Evolutionary conservation across 2,329 filamentous ascomycete genomes (phyloP).

Genomic region (Pseudogymnoascus sp.): DNA sequence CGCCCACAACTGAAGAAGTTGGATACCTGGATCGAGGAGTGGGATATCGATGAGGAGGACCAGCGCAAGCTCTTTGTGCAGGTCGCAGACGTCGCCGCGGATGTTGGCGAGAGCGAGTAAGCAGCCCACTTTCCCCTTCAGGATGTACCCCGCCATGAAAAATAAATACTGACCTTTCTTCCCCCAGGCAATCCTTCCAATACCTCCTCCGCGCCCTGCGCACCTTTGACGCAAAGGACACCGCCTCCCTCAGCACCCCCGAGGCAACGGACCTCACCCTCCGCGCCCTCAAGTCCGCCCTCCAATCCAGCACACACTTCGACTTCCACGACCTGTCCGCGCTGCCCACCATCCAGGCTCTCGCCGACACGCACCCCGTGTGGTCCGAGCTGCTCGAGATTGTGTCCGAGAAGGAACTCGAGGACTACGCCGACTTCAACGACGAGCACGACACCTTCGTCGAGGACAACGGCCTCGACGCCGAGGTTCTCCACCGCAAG

Average conservation of each 20-base stretch:
- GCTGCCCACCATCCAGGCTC: slow-evolving; percentile 72
- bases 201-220: slow-evolving; percentile 56
- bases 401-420: slow-evolving; percentile 86
- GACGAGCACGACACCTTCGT: slow-evolving; percentile 84
- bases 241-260: slow-evolving; percentile 48
- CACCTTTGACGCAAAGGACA: slow-evolving; percentile 49
- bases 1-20: slow-evolving; percentile 77
- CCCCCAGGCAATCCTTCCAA: slow-evolving; percentile 49
- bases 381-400: slow-evolving; percentile 92
- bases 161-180: slow-evolving; percentile 19
- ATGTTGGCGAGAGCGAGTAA: slow-evolving; percentile 68
- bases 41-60: slow-evolving; percentile 76
- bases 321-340: slow-evolving; percentile 66
- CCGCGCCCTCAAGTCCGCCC: slow-evolving; percentile 58
- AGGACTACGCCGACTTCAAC: slow-evolving; percentile 93
- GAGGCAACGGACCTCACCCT: slow-evolving; percentile 56
- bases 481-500: slow-evolving; percentile 75
- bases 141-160: slow-evolving; percentile 1
- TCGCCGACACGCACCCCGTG: slow-evolving; percentile 73
- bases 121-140: slow-evolving; percentile 28
- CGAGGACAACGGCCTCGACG: slow-evolving; percentile 65
- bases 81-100: slow-evolving; percentile 71
- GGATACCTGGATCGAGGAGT: slow-evolving; percentile 71
- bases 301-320: slow-evolving; percentile 57
- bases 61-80: slow-evolving; percentile 77